Base-by-base conservation (phyloP, 192 early-diverging fungal species). In the Physocladia obscura region DNA sequence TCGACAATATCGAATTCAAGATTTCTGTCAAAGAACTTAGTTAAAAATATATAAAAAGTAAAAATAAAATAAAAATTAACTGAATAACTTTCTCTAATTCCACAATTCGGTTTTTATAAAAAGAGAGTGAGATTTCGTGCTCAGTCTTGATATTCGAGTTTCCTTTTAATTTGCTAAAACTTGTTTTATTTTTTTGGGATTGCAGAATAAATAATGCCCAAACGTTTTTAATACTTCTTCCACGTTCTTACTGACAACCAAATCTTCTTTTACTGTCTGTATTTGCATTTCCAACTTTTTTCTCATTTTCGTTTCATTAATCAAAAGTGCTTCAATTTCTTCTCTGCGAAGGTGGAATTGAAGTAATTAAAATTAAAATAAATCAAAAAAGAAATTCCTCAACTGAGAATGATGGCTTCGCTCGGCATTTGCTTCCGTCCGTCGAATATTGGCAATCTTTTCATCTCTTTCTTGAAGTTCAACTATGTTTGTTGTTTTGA, bases 1-100 rank as follows among this genome's bases (percentile, higher is more conserved):
- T 83, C 81, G 52, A 84, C 83, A 11, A 83, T 57, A 24, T 79
- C 76, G 44, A 83, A 85, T 24, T 77, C 69, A 17, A 71, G 26
- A 49, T 85, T 59, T 39, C 83, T 85, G 51, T 22, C 8, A 11
- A 17, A 17, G 13, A 21, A 21, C 17, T 6, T 54, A n/a, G 22
- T 11, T 22, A 22, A 54, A 54, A 54, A 54, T 8, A 54, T 22
- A 6, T 22, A 22, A 5, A 22, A 24, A 26, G 8, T 13, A 8
- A 15, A 54, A 26, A 54, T 22, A 54, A 22, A 22, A 54, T n/a
- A 15, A 5, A 57, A 57, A 57, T 34, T 30, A 57, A 82, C 81
- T 67, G 69, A 39, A 82, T 70, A 37, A 67, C 15, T 24, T 49
- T 34, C 37, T 71, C 70, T 5, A 76, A 61, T 44, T 82, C 80